Conservation (phyloP, 2,329 filamentous ascomycete genomes). For the Plenodomus lindquistii region DNA sequence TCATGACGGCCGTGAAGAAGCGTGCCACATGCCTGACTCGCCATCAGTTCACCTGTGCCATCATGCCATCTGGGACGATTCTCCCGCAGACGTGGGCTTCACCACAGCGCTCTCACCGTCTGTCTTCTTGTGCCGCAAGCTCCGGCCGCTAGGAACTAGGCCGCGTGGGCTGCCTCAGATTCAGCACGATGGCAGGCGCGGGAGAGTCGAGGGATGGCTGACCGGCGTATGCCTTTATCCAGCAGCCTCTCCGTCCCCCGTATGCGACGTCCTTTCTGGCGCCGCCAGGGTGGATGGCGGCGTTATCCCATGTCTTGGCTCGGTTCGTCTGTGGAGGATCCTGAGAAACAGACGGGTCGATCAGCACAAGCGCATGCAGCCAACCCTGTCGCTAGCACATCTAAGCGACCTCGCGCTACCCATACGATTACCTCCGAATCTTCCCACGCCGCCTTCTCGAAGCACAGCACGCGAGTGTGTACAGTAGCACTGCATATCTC, state of each 20-base stretch:
- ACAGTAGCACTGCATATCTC: constrained; percentile 10
- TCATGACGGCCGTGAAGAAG: constrained; percentile 1
- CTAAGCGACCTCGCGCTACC: constrained; percentile 26
- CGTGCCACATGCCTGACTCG: constrained; percentile 18
- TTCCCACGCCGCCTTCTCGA: constrained; percentile 22
- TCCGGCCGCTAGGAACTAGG: constrained; percentile 24
- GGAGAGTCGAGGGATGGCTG: constrained; percentile 28
- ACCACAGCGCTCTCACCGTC: constrained; percentile 23
- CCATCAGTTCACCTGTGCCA: background rate
- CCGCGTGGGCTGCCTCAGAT: constrained; percentile 33
- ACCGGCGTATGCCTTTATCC: constrained; percentile 31
- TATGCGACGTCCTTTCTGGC: constrained; percentile 33
- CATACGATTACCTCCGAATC: constrained; percentile 10
- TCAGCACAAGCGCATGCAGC: constrained; percentile 46
- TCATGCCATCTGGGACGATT: background rate
- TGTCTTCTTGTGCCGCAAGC: constrained; percentile 19
- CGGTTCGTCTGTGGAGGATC: constrained; percentile 44
- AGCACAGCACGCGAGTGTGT: constrained; percentile 23
- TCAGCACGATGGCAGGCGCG: constrained; percentile 42
- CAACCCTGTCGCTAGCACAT: constrained; percentile 37
- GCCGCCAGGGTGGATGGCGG: constrained; percentile 42
- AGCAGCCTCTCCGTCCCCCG: constrained; percentile 36
- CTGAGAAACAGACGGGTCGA: constrained; percentile 43
- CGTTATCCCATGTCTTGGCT: constrained; percentile 40
- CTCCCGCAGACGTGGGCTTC: background rate